Percentiles rank a stretch among this genome's conserved stretches.
These are phyloP conservation scores for Suillus placidus DNA, from an alignment of 768 basidiomycete genomes.

Conservation along the genomic window DNA sequence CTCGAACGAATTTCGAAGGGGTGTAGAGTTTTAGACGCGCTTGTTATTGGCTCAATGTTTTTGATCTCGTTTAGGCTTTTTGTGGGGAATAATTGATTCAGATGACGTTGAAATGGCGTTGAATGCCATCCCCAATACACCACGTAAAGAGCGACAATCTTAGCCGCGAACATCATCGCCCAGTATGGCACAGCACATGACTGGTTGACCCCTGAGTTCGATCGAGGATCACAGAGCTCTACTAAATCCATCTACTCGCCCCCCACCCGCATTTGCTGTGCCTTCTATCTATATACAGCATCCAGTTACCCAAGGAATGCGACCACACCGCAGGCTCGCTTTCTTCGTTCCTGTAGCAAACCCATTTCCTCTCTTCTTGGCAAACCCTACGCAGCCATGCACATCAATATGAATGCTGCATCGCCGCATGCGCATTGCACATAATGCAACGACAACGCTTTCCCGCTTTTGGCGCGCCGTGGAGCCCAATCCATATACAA, in stretches of 20 bases:
- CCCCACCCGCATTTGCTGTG: conserved; percentile 4
- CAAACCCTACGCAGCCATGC: not conserved
- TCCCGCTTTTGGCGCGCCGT: conserved; percentile 8
- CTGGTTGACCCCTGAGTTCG: not conserved
- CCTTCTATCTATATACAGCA: conserved; percentile 8
- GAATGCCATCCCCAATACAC: not conserved
- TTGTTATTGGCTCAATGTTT: not conserved
- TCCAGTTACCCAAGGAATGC: conserved; percentile 1
- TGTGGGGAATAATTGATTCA: not conserved
- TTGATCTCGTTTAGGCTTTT: conserved; percentile 1
- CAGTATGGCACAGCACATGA: not conserved
- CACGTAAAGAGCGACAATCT: conserved; percentile 2
- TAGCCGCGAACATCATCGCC: not conserved
- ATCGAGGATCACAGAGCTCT: not conserved
- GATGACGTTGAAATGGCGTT: conserved; percentile 3
- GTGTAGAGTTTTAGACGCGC: not conserved
- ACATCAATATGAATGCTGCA: conserved; percentile 2
- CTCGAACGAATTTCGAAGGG: not conserved
- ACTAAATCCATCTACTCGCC: conserved; percentile 4
- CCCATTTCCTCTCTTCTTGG: conserved; percentile 1
- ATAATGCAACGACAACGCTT: conserved; percentile 1
- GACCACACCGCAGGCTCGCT: not conserved
- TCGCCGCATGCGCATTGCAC: conserved; percentile 8
- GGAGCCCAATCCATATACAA: conserved; percentile 1
- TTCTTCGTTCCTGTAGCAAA: conserved; percentile 6